phyloP scores from a whole-genome alignment of 2,329 filamentous ascomycete genomes.

The Aspergillus sp. region DNA sequence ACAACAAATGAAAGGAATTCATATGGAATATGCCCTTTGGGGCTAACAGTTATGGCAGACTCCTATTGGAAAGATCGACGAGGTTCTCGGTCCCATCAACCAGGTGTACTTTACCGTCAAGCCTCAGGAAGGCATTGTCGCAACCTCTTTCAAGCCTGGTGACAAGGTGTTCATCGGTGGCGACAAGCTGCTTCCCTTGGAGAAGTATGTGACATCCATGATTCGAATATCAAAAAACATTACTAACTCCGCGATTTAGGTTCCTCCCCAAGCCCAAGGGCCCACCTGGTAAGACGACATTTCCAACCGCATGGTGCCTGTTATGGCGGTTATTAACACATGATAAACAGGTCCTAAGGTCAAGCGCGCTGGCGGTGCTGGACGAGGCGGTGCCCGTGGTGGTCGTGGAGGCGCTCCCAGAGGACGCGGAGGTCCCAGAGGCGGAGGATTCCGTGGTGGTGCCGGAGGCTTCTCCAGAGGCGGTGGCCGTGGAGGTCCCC shows the following conservation, averaged over 20 bases:
- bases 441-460: constrained; percentile 35
- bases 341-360: constrained; percentile 58
- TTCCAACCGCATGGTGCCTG: too few relatives aligned
- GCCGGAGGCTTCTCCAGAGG: constrained; percentile 41
- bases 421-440: constrained; percentile 49
- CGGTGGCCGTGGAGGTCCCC: constrained; percentile 37
- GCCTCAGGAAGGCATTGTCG: constrained; percentile 92
- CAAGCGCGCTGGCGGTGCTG: constrained; percentile 46
- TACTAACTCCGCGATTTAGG: constrained; percentile 32
- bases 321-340: constrained; percentile 12
- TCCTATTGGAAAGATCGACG: constrained; percentile 92
- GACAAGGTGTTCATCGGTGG: constrained; percentile 96
- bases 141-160: constrained; percentile 87
- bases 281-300: constrained; percentile 42
- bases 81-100: constrained; percentile 95
- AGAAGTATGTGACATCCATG: constrained; percentile 54
- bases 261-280: constrained; percentile 94
- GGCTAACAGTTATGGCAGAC: constrained; percentile 49
- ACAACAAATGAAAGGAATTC: constrained; percentile 1
- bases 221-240: not conserved
- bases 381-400: constrained; percentile 41
- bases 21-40: not conserved
- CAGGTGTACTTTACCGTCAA: constrained; percentile 98
- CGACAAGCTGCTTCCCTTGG: constrained; percentile 90
- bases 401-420: constrained; percentile 49